phyloP scores from a whole-genome alignment of 2,329 filamentous ascomycete species.

The Alternaria triticina region DNA sequence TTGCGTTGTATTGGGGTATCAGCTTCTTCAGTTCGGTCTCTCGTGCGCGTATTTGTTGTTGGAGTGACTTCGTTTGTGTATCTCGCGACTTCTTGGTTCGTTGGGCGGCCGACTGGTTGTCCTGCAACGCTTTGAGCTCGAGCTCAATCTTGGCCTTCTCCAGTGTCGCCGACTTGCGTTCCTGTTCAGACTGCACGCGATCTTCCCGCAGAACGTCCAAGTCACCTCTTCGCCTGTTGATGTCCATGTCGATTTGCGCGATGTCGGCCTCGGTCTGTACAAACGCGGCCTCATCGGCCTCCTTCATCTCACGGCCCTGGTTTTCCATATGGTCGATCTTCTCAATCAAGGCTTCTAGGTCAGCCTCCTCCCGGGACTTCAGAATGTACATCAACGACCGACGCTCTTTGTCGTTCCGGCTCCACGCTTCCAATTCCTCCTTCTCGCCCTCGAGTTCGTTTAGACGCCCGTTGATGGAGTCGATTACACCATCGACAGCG shows the following conservation, averaged over 20 bases:
- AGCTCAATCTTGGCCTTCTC: constrained; percentile 84
- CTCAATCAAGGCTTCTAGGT: constrained; percentile 77
- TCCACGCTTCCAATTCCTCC: constrained; percentile 90
- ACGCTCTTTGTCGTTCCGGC: constrained; percentile 92
- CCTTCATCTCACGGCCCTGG: constrained; percentile 82
- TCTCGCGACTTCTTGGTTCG: constrained; percentile 75
- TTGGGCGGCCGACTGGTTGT: constrained; percentile 80
- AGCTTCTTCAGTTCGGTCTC: constrained; percentile 77
- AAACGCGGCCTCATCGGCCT: constrained; percentile 79
- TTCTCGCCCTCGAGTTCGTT: constrained; percentile 95
- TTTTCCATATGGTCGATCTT: constrained; percentile 82
- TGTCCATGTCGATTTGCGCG: constrained; percentile 75
- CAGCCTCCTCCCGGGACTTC: constrained; percentile 85
- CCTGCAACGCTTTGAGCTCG: constrained; percentile 79
- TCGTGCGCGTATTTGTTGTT: constrained; percentile 74
- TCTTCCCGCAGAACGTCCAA: constrained; percentile 86
- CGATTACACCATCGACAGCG: constrained; percentile 91
- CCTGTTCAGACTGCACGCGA: constrained; percentile 84
- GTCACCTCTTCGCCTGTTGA: constrained; percentile 79
- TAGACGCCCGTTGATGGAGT: constrained; percentile 89
- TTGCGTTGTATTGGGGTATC: constrained; percentile 76
- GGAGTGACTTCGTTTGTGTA: constrained; percentile 73
- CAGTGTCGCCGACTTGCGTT: constrained; percentile 82
- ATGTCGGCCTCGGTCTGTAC: constrained; percentile 81
- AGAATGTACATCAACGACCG: constrained; percentile 94